phyloP scores from a whole-genome alignment of 306 rosid genomes.

The Vigna radiata region DNA sequence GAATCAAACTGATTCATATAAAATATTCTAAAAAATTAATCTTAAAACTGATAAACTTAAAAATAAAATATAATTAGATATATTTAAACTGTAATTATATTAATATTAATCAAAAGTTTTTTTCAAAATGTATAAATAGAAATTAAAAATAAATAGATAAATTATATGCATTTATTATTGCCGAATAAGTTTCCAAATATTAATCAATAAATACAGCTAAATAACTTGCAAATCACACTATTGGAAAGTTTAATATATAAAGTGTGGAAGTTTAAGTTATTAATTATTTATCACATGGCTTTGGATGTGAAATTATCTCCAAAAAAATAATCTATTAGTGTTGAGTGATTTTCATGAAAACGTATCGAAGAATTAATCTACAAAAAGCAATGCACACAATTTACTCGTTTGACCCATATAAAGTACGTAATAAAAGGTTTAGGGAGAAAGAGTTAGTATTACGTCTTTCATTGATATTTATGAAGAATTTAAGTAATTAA shows the following conservation, averaged over 20 bases:
- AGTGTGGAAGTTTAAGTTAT: not conserved
- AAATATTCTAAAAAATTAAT: fast-evolving
- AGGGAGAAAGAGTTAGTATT: not conserved
- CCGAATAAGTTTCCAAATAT: not conserved
- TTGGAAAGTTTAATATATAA: not conserved
- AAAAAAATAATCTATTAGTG: not conserved
- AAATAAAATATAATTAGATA: too few relatives aligned
- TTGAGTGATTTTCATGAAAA: not conserved
- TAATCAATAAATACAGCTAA: not conserved
- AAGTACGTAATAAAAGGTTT: not conserved
- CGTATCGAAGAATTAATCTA: not conserved
- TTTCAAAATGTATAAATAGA: too few relatives aligned
- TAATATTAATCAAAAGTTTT: too few relatives aligned
- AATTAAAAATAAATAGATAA: too few relatives aligned
- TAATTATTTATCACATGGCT: constrained; percentile 4
- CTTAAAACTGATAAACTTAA: too few relatives aligned
- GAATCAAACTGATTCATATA: too few relatives aligned
- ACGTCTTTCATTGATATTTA: not conserved
- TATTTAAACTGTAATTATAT: too few relatives aligned
- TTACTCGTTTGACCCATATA: not conserved
- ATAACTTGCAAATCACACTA: not conserved
- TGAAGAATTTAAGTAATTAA: not conserved
- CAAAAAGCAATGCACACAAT: not conserved
- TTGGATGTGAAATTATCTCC: not conserved
- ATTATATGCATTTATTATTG: too few relatives aligned